Evolutionary conservation across 306 rosid species (phyloP), one percentile per base, ranked within the genome.

Genomic region (Ormosia emarginata): DNA sequence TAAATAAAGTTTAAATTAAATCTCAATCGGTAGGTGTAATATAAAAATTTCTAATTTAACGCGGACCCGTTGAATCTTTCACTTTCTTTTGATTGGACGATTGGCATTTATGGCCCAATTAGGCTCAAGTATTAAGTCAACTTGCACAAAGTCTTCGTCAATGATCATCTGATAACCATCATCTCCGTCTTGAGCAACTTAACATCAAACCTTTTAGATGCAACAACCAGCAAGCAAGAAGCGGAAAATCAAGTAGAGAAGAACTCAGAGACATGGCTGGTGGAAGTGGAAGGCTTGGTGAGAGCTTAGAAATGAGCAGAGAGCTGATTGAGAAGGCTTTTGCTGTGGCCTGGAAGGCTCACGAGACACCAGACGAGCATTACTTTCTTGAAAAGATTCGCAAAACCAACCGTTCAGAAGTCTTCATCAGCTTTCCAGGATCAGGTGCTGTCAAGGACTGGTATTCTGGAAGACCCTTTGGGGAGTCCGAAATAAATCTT

Each of bases 371-470:
- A 15, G 81, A 56, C 0, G 30, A 85, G 61, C 82, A 0, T 39
- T 90, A 64, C 77, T 55, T 11, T 18, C 6, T 73, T 3, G 85
- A 89, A 2, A 39, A 75, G 5, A 17, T 3, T 33, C 34, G 24
- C 1, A 64, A 66, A 69, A 33, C 0, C 15, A 30, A 40, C 11
- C 53, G 85, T 15, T 18, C 90, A 2, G 69, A 79, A 44, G 71
- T 44, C 17, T 39, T 92, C 47, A 50, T 92, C 67, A 55, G 83
- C 66, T 92, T 94, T 46, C 56, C 90, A 3, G 91, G 84, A 40
- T 80, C 85, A 36, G 87, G 84, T 81, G 34, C 84, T 65, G 75
- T 29, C 24, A 39, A 53, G 7, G 87, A 82, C 56, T 92, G 88
- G 90, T 86, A 33, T 63, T 62, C 80, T 24, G 66, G 43, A 0